Base-by-base conservation (phyloP, 1,139 yeast species). In the Torulaspora globosa region DNA sequence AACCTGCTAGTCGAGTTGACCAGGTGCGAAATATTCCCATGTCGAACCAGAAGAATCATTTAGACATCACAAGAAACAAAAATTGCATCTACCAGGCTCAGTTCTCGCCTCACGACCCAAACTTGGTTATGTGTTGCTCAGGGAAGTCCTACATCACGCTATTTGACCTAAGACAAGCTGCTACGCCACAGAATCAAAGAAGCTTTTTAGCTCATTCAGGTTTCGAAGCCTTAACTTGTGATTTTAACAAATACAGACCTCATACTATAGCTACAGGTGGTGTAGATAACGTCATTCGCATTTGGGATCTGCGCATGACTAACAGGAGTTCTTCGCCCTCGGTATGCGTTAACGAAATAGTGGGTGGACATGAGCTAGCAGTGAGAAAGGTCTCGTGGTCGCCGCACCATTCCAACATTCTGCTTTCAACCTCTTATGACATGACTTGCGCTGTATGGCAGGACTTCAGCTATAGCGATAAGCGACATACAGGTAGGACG, bases 401-500 rank as follows among this genome's bases (percentile, higher is more conserved):
- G 1, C 97, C 97, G 1, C 97, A 90, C 66, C 73, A 75, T 44
- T 77, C 86, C 2, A 82, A 81, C 50, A 79, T 79, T 52, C 68
- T 92, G 39, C 66, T 90, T 51, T 79, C 88, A 45, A 79, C 89
- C 4, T 84, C 96, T 9, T 92, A 90, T 63, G 98, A 92, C 63
- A 90, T 90, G 96, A 85, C 95, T 0, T 83, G 88, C 35, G 70
- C 90, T 50, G 79, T 89, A 1, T 92, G 97, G 97, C 69, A 73
- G 38, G 96, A 88, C 63, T 72, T 74, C 46, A 76, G 85, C 11
- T 79, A 76, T 49, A 76, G 75, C 27, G 61, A 60, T 7, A 49
- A 46, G 45, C 66, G 71, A 42, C 78, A 79, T 2, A 67, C 80
- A 18, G 73, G 78, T 43, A 71, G 75, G 39, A 54, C 69, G 44